Evolutionary conservation across 1,284 basidiomycete species (phyloP).

Genomic region (Erythrobasidium hasegawianum): DNA sequence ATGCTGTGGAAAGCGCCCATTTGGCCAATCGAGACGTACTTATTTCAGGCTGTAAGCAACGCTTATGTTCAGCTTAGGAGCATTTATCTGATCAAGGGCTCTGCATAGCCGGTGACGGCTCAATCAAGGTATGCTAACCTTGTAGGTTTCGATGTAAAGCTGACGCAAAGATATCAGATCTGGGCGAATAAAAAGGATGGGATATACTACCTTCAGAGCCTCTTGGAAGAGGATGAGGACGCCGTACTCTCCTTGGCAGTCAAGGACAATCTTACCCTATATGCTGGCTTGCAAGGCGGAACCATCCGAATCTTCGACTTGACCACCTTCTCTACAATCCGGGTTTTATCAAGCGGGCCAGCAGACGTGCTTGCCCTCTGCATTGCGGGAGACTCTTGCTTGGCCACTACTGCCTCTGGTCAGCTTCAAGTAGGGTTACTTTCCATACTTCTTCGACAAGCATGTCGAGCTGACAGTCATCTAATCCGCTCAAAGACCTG

Average conservation of each 20-base stretch:
- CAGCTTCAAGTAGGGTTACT: conserved; percentile 59
- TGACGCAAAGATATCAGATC: conserved; percentile 35
- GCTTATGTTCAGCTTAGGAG: too few species aligned
- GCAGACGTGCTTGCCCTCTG: conserved; percentile 78
- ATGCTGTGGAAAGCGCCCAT: conserved; percentile 66
- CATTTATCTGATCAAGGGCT: conserved; percentile 33
- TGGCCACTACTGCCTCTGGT: conserved; percentile 77
- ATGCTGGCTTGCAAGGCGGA: conserved; percentile 89
- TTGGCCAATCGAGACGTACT: conserved; percentile 57
- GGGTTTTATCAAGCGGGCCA: conserved; percentile 79
- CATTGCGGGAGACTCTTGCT: conserved; percentile 69
- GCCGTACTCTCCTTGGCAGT: conserved; percentile 72
- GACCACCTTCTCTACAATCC: conserved; percentile 77
- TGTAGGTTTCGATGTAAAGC: conserved; percentile 18
- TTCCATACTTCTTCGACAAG: not conserved
- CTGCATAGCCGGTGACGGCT: conserved; percentile 67
- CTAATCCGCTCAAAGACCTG: too few species aligned
- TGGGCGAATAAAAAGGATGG: conserved; percentile 22
- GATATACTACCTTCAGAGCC: conserved; percentile 2
- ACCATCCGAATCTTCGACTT: conserved; percentile 87
- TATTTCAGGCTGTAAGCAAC: conserved; percentile 59
- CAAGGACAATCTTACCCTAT: conserved; percentile 68
- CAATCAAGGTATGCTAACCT: conserved; percentile 62
- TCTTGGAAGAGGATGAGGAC: conserved; percentile 45
- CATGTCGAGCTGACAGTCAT: too few species aligned